Conservation (phyloP, 257 asterid species). For the Plectranthus barbatus region DNA sequence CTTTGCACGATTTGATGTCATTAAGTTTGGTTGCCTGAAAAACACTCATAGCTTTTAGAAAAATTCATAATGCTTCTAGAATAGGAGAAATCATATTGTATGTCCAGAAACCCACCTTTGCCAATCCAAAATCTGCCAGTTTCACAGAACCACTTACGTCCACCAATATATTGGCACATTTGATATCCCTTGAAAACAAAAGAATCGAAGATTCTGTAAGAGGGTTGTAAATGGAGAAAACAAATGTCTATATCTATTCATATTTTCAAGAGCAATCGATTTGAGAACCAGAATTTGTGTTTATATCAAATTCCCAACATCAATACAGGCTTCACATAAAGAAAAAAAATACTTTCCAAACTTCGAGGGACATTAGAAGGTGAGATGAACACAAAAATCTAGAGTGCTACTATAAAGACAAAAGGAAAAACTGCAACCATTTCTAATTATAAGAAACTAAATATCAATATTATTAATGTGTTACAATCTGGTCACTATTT, state of each 20-base stretch:
- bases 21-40: constrained; percentile 48
- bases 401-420: background rate
- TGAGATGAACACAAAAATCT: background rate
- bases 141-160: constrained; percentile 58
- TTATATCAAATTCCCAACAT: background rate
- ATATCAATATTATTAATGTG: too few relatives aligned
- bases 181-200: constrained; percentile 47
- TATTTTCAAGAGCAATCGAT: too few relatives aligned
- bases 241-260: background rate
- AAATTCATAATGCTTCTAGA: background rate
- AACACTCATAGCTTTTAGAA: constrained; percentile 3
- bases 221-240: background rate
- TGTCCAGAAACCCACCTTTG: constrained; percentile 34
- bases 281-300: background rate
- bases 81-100: background rate
- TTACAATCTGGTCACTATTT: too few relatives aligned
- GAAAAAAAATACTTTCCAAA: background rate
- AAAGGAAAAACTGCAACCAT: background rate
- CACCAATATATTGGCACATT: constrained; percentile 66
- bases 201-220: constrained; percentile 9
- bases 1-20: constrained; percentile 65
- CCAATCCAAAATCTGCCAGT: constrained; percentile 66
- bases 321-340: background rate
- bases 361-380: background rate
- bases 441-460: background rate